Evolutionary conservation across 345 rosid species (phyloP), one percentile per base, ranked within the genome.

Genomic region (Dipteronia dyeriana): DNA sequence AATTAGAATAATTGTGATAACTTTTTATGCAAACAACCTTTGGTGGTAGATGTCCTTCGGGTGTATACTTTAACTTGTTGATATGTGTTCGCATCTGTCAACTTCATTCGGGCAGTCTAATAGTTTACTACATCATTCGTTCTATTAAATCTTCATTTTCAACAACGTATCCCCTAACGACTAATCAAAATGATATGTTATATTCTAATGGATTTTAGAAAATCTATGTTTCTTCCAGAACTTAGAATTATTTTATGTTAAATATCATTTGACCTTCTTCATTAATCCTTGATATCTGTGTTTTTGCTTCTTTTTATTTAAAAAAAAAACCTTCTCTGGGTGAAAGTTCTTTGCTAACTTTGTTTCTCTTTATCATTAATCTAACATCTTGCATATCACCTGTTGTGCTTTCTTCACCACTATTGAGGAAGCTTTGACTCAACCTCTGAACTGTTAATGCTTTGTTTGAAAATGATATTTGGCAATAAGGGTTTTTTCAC

Each of bases 381-480:
- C 74, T 19, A 26, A 54, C 41, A 34, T 56, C 57, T 62, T 2
- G 56, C 14, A 17, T 11, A 13, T 72, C 29, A 29, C n/a, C n/a
- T 22, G 17, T 53, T 47, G 7, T 66, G 71, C 62, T 34, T 66
- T 51, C 31, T 53, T 25, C 19, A 8, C 49, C 22, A 3, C 63
- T 14, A 20, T 59, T 34, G 38, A 75, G 51, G 38, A 53, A 51
- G 64, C 39, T 75, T 64, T 2, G 9, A 31, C 34, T 65, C 26
- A 51, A 64, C 53, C 66, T 47, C 38, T 65, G 14, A 73, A 20
- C 31, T 51, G 38, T 65, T 51, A 75, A n/a, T 51, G 20, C 17
- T 39, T 73, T 49, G 45, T 23, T 7, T n/a, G 19, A 65, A 51
- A n/a, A 12, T 34, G 14, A 49, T 65, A 64, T 51, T 45, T 67